These are phyloP conservation scores for Lipomyces lipofer DNA, from an alignment of 805 yeast genomes.

Conservation along the genomic window DNA sequence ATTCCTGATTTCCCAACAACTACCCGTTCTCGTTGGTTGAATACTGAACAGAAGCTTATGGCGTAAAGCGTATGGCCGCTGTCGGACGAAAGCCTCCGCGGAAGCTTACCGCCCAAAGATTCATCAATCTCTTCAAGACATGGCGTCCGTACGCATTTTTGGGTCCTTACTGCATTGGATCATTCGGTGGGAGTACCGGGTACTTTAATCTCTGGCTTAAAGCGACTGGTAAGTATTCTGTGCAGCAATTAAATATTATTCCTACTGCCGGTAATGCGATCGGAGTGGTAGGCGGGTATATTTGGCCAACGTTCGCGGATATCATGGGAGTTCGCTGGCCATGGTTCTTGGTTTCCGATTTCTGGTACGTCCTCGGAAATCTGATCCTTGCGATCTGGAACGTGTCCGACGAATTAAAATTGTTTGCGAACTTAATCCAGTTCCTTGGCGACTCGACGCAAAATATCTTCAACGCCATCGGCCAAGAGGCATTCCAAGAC, in stretches of 20 bases:
- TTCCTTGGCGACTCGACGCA: constrained; percentile 20
- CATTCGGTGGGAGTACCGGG: constrained; percentile 20
- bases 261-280: constrained; percentile 42
- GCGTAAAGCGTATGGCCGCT: constrained; percentile 22
- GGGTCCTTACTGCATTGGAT: constrained; percentile 21
- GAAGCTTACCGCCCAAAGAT: constrained; percentile 13
- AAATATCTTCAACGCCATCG: constrained; percentile 29
- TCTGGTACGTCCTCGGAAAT: constrained; percentile 18
- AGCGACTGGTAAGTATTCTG: constrained; percentile 32
- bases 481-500: constrained; percentile 34
- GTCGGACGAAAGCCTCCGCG: constrained; percentile 28
- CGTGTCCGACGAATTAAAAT: constrained; percentile 10
- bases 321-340: constrained; percentile 38
- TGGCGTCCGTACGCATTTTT: constrained; percentile 27
- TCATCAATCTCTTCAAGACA: constrained; percentile 12
- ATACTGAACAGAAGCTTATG: constrained; percentile 16
- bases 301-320: constrained; percentile 38
- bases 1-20: constrained; percentile 27
- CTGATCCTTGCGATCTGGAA: constrained; percentile 25
- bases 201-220: constrained; percentile 38
- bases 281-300: constrained; percentile 35
- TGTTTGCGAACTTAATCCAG: constrained; percentile 20
- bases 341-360: constrained; percentile 18
- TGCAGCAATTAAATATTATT: constrained; percentile 38
- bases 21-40: constrained; percentile 22